Percentiles rank a stretch among this genome's conserved stretches.
Conservation (phyloP, 345 rosid species). For the Eucalyptus paniculata region DNA sequence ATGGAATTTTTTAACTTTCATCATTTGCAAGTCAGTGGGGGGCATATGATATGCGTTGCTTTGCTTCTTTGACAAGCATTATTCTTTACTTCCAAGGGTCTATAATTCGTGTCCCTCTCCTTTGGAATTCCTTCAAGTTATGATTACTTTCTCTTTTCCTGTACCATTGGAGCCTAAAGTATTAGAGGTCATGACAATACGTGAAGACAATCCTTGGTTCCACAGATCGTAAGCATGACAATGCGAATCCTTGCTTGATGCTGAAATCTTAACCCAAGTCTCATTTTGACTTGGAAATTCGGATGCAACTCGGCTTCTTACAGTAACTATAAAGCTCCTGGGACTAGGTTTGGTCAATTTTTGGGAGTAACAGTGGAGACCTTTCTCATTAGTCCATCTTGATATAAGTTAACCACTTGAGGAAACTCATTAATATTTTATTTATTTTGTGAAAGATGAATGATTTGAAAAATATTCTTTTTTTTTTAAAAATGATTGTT, state of each 20-base stretch:
- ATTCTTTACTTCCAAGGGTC: background rate
- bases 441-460: too few relatives aligned
- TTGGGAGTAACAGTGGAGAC: background rate
- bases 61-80: background rate
- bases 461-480: too few relatives aligned
- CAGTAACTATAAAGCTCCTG: background rate
- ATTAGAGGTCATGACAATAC: background rate
- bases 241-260: background rate
- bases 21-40: background rate
- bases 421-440: background rate
- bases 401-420: too few relatives aligned
- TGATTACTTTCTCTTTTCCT: background rate
- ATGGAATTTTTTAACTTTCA: background rate
- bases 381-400: background rate
- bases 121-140: background rate
- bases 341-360: background rate
- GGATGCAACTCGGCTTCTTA: background rate
- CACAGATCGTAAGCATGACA: background rate
- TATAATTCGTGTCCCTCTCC: background rate
- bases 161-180: background rate
- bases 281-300: background rate
- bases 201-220: background rate
- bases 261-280: background rate
- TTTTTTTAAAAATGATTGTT: accelerated
- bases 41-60: background rate